Percentiles rank a stretch among this genome's conserved stretches.
These are phyloP conservation scores for Hemileccinum impolitum DNA, from an alignment of 768 basidiomycete genomes.

Conservation along the genomic window DNA sequence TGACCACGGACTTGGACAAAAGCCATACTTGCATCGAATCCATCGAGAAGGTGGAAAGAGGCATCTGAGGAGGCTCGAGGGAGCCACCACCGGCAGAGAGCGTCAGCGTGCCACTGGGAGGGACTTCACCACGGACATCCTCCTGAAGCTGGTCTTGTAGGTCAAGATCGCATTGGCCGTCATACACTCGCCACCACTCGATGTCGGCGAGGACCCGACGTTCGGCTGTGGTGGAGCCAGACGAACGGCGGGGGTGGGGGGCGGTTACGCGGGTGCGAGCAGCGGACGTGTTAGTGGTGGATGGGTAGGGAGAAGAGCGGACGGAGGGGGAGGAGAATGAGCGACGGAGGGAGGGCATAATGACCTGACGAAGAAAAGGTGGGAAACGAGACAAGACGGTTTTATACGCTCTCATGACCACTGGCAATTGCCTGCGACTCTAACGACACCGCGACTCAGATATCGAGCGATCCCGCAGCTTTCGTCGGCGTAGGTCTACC, in stretches of 20 bases:
- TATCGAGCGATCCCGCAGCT: no score
- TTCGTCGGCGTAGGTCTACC: no score
- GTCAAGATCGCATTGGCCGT: slow-evolving; percentile 52
- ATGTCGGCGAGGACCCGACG: slow-evolving; percentile 82
- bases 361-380: slow-evolving; percentile 29
- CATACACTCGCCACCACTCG: slow-evolving; percentile 83
- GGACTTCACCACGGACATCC: slow-evolving; percentile 8
- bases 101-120: slow-evolving; percentile 27
- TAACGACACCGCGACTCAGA: no score
- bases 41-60: slow-evolving; percentile 25
- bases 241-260: slow-evolving; percentile 52
- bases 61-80: slow-evolving; percentile 37
- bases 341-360: slow-evolving; percentile 83
- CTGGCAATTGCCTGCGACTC: no score
- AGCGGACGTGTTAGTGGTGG: slow-evolving; percentile 31
- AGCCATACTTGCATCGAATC: slow-evolving; percentile 27
- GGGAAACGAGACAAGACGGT: slow-evolving; percentile 34
- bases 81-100: slow-evolving; percentile 38
- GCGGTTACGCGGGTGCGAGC: slow-evolving; percentile 38
- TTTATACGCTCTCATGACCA: slow-evolving; percentile 42
- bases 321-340: slow-evolving; percentile 67
- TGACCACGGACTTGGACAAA: neutral
- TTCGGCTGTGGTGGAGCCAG: slow-evolving; percentile 59
- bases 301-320: slow-evolving; percentile 64
- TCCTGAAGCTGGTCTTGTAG: slow-evolving; percentile 31